phyloP scores from a whole-genome alignment of 768 basidiomycete genomes.

The Lactifluus pinguis region DNA sequence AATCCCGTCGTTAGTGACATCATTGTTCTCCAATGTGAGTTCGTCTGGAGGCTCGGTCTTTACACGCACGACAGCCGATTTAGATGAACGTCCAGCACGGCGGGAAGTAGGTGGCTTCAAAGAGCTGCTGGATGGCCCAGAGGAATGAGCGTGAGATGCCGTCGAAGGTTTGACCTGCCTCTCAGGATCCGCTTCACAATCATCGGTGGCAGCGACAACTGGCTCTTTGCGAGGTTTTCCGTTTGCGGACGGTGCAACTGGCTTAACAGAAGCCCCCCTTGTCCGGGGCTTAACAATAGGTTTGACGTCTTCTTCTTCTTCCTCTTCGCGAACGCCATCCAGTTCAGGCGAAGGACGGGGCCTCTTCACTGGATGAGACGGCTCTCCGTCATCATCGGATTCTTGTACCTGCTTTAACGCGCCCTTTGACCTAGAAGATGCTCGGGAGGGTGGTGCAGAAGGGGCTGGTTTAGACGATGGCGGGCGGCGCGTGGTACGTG shows the following conservation, averaged over 20 bases:
- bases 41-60: slow-evolving; percentile 17
- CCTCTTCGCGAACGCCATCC: slow-evolving; percentile 16
- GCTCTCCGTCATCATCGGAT: slow-evolving; percentile 14
- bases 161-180: not conserved
- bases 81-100: slow-evolving; percentile 14
- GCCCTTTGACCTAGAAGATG: slow-evolving; percentile 7
- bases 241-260: not conserved
- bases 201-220: not conserved
- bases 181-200: slow-evolving; percentile 1
- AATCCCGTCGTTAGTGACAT: not conserved
- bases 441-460: slow-evolving; percentile 1
- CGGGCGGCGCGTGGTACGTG: slow-evolving; percentile 14
- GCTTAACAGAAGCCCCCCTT: not conserved
- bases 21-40: slow-evolving; percentile 5
- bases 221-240: not conserved
- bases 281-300: not conserved
- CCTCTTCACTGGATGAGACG: slow-evolving; percentile 11
- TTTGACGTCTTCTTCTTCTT: slow-evolving; percentile 16
- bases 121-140: not conserved
- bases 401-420: slow-evolving; percentile 1
- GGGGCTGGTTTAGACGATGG: slow-evolving; percentile 4
- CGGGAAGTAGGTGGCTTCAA: slow-evolving; percentile 9
- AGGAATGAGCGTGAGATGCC: not conserved
- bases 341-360: slow-evolving; percentile 11
- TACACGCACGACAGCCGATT: slow-evolving; percentile 4